Base-by-base conservation (phyloP, 1,139 yeast species). In the Taiozyma sp. region DNA sequence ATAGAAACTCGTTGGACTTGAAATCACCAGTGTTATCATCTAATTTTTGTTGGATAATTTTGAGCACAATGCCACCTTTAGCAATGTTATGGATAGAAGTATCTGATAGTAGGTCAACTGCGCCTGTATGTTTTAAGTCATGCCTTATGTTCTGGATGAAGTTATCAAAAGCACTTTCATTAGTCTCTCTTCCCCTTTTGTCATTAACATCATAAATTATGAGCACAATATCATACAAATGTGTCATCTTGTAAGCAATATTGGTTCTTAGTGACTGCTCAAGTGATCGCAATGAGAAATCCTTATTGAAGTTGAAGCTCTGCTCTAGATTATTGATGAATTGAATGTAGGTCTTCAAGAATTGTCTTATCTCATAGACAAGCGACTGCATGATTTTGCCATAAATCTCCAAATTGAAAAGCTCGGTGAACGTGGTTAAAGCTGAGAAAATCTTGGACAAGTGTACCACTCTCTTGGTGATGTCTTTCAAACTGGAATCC, bases 301-400 rank as follows among this genome's bases (percentile, higher is more conserved):
- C 62, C 5, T 57, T 57, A 57, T 80, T 77, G 37, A 64, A 64
- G 42, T 72, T 69, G 65, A 80, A 81, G 47, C 79, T 78, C 19
- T 69, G 66, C 58, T 87, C 95, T 24, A 86, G 64, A 10, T 71
- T 68, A 8, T 79, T 72, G 2, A 87, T 65, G 19, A 79, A 68
- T 30, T 63, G 60, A 32, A 71, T 57, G 57, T 82, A 83, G 54
- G 78, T 61, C 34, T 69, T 66, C 50, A 86, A 64, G 52, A 82
- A 74, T 14, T 69, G 67, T 39, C 81, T 67, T 4, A 90, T 71
- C 45, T 81, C 80, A 49, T 71, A 75, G 55, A 95, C 87, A 30
- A 93, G 69, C 5, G 87, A 77, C 59, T 91, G 96, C 47, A 87
- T 75, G 1, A 88, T 85, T 49, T 78, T 76, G 0, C 99, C 99